Conservation (phyloP, 2,329 filamentous ascomycete genomes). For the Metarhizium brunneum region DNA sequence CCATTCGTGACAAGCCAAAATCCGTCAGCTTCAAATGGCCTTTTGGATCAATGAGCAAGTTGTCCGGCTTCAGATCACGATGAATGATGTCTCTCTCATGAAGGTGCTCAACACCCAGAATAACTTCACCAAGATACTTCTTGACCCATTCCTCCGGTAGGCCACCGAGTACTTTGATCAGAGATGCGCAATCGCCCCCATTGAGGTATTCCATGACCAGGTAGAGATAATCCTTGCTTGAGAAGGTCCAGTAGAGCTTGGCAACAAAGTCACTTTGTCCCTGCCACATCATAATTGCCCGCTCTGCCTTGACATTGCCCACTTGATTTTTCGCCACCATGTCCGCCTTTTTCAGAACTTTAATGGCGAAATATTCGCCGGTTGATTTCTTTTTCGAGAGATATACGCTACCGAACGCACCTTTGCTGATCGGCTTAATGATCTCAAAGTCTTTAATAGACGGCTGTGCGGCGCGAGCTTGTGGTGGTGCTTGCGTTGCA, state of each 20-base stretch:
- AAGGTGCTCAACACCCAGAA: conserved; percentile 92
- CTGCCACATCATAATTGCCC: conserved; percentile 99
- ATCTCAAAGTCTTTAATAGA: conserved; percentile 99
- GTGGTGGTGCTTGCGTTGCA: conserved; percentile 66
- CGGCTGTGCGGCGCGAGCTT: conserved; percentile 79
- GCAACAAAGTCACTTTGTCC: conserved; percentile 98
- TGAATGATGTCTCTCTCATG: conserved; percentile 94
- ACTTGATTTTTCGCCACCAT: conserved; percentile 99
- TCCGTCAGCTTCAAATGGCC: conserved; percentile 96
- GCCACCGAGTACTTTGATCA: conserved; percentile 89
- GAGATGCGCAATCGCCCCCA: conserved; percentile 89
- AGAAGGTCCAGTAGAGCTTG: conserved; percentile 99
- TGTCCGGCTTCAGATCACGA: conserved; percentile 93
- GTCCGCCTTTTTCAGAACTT: conserved; percentile 97
- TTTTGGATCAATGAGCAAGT: conserved; percentile 91
- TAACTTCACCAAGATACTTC: conserved; percentile 93
- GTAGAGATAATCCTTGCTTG: conserved; percentile 97
- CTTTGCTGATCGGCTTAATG: conserved; percentile 98
- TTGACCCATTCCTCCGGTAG: conserved; percentile 96
- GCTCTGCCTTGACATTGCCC: conserved; percentile 96
- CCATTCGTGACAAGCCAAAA: conserved; percentile 95
- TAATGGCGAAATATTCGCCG: conserved; percentile 97
- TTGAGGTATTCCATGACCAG: conserved; percentile 99
- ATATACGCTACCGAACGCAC: conserved; percentile 96
- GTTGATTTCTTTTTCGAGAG: conserved; percentile 98